Percentiles rank a stretch among this genome's conserved stretches.
phyloP scores from a whole-genome alignment of 306 rosid genomes.

The Cicer arietinum region DNA sequence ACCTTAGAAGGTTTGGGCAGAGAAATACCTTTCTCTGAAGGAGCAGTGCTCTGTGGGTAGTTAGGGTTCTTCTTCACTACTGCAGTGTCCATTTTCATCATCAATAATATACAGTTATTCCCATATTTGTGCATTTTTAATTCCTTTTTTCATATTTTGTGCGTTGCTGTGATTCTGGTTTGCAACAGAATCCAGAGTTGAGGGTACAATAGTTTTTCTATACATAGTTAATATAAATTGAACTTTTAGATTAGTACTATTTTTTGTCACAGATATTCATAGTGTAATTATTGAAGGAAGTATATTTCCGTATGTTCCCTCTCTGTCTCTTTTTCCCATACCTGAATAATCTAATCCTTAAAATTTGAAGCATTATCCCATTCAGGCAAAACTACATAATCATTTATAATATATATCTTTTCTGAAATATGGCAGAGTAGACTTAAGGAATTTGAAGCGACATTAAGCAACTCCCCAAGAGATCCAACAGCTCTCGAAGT shows the following conservation, averaged over 20 bases:
- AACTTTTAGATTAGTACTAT: conserved; percentile 1
- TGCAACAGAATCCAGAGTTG: background rate
- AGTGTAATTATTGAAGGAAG: conserved; percentile 20
- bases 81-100: too few relatives aligned
- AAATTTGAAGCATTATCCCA: conserved; percentile 6
- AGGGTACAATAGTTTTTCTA: conserved; percentile 12
- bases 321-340: background rate
- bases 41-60: too few relatives aligned
- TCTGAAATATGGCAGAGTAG: conserved; percentile 66
- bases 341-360: conserved; percentile 2
- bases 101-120: too few relatives aligned
- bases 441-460: conserved; percentile 75
- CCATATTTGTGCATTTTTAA: too few relatives aligned
- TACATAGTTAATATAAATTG: conserved; percentile 6
- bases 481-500: conserved; percentile 89
- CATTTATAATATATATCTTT: conserved; percentile 33
- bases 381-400: conserved; percentile 31
- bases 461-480: conserved; percentile 70
- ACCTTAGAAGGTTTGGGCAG: too few relatives aligned
- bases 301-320: background rate
- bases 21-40: too few relatives aligned
- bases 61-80: too few relatives aligned
- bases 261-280: conserved; percentile 3
- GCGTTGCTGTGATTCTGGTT: too few relatives aligned
- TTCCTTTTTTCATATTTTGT: too few relatives aligned